Evolutionary conservation across 306 rosid species (phyloP).

Genomic region (Glycine latifolia): DNA sequence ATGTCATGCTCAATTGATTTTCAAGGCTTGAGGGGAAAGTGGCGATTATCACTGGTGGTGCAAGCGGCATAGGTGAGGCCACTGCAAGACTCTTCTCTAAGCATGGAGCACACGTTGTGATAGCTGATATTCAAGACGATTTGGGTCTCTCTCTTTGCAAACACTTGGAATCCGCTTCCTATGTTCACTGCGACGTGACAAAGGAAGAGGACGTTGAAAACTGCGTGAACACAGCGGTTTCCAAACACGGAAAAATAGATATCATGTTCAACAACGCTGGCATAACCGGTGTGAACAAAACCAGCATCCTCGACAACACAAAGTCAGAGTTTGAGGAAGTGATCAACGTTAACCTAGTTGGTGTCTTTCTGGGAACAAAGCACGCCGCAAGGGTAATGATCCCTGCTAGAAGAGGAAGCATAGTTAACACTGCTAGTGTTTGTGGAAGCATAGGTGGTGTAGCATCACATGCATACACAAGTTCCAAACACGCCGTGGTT

Average conservation of each 20-base stretch:
- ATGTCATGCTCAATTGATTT: not conserved
- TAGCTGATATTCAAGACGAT: slow-evolving; percentile 58
- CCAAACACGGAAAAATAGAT: slow-evolving; percentile 60
- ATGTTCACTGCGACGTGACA: slow-evolving; percentile 62
- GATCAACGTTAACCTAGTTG: slow-evolving; percentile 46
- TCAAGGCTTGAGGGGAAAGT: slow-evolving; percentile 69
- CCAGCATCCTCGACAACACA: slow-evolving; percentile 40
- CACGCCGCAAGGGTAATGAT: slow-evolving; percentile 65
- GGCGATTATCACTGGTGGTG: slow-evolving; percentile 63
- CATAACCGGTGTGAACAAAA: not conserved
- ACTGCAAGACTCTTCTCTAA: slow-evolving; percentile 55
- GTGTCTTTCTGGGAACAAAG: slow-evolving; percentile 57
- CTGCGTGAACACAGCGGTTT: slow-evolving; percentile 38
- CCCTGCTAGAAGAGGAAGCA: slow-evolving; percentile 48
- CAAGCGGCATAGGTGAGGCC: slow-evolving; percentile 63
- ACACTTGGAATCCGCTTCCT: slow-evolving; percentile 31
- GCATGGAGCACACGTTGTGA: slow-evolving; percentile 61
- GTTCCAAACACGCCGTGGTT: slow-evolving; percentile 57
- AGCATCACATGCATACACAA: slow-evolving; percentile 50
- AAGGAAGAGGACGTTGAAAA: slow-evolving; percentile 52
- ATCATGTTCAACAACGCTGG: slow-evolving; percentile 72
- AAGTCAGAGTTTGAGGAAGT: slow-evolving; percentile 52
- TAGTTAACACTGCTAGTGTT: slow-evolving; percentile 50
- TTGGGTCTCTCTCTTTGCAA: slow-evolving; percentile 47
- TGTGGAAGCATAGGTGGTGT: slow-evolving; percentile 44